These are phyloP conservation scores for Cladosporium sp. DNA, from an alignment of 2,329 filamentous ascomycete genomes.

Conservation along the genomic window DNA sequence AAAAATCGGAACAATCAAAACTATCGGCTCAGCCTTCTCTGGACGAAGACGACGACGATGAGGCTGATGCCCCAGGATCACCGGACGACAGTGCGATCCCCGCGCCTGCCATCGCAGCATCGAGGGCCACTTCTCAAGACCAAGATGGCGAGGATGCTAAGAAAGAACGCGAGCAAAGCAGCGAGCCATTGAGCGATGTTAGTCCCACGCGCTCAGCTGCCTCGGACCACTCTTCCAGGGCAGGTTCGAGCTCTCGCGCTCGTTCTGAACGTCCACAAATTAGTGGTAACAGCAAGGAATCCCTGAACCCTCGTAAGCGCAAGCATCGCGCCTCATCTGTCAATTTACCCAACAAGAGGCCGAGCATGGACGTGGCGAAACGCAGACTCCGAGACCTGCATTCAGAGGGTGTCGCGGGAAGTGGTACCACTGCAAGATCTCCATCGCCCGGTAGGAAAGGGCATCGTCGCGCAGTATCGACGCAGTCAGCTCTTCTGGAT, in stretches of 20 bases:
- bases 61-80: slow-evolving; percentile 27
- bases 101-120: slow-evolving; percentile 23
- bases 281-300: slow-evolving; percentile 16
- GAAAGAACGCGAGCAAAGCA: slow-evolving; percentile 14
- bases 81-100: slow-evolving; percentile 20
- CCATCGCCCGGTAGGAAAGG: slow-evolving; percentile 55
- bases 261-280: slow-evolving; percentile 26
- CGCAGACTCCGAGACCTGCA: slow-evolving; percentile 25
- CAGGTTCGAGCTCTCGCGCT: slow-evolving; percentile 25
- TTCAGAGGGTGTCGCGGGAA: slow-evolving; percentile 22
- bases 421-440: slow-evolving; percentile 42
- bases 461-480: slow-evolving; percentile 63
- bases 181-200: slow-evolving; percentile 27
- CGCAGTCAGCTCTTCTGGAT: slow-evolving; percentile 57
- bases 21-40: slow-evolving; percentile 16
- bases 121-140: slow-evolving; percentile 16
- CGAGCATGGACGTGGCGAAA: slow-evolving; percentile 26
- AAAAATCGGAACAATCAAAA: neutral
- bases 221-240: slow-evolving; percentile 20
- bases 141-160: neutral
- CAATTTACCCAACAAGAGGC: slow-evolving; percentile 30
- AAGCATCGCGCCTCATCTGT: slow-evolving; percentile 35
- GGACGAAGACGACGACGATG: slow-evolving; percentile 29
- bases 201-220: slow-evolving; percentile 28
- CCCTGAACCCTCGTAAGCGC: slow-evolving; percentile 33